Base-by-base conservation (phyloP, 306 rosid species). In the Potentilla sterilis region DNA sequence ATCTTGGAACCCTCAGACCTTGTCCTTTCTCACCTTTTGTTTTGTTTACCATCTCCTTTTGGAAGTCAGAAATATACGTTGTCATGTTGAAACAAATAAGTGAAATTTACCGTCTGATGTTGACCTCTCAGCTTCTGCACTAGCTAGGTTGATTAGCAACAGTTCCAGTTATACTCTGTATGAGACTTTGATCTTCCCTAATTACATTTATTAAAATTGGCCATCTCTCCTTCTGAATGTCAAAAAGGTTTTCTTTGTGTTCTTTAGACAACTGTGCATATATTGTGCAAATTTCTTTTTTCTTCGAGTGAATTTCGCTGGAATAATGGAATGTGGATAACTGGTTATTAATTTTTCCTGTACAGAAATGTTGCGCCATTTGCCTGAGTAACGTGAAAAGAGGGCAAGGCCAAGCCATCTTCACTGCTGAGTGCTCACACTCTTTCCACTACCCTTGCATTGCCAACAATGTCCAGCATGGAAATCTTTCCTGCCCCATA, bases 351-450 rank as follows among this genome's bases (percentile, higher is more conserved):
- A 72, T 19, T 70, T 9, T 51, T 24, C 64, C 16, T 54, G 22
- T 55, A n/a, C 52, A 72, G 76, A 55, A 72, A 21, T 12, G 5
- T 40, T 72, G 76, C 9, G 52, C 66, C 21, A 54, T 72, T 52
- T 72, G 76, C 66, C 66, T 38, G 66, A 72, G 11, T 72, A 13
- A n/a, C 21, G 21, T 72, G 49, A 55, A 18, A 54, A 42, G 49
- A 54, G 76, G 63, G 75, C 32, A 51, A 19, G 64, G 67, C 41
- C 41, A 61, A 13, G 67, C 67, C 67, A 61, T 61, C 38, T 61
- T 61, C 41, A 61, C 41, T 11, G 38, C 65, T 2, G 15, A 57
- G 1, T 57, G 64, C 64, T 57, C 15, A 0, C 64, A 57, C 64
- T 22, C 15, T 9, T 57, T 57, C 35, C 64, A 57, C 64, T 57